Evolutionary conservation across 2,329 filamentous ascomycete genomes (phyloP), one percentile per base, ranked within the genome.

Genomic region (Aspergillus sergii): DNA sequence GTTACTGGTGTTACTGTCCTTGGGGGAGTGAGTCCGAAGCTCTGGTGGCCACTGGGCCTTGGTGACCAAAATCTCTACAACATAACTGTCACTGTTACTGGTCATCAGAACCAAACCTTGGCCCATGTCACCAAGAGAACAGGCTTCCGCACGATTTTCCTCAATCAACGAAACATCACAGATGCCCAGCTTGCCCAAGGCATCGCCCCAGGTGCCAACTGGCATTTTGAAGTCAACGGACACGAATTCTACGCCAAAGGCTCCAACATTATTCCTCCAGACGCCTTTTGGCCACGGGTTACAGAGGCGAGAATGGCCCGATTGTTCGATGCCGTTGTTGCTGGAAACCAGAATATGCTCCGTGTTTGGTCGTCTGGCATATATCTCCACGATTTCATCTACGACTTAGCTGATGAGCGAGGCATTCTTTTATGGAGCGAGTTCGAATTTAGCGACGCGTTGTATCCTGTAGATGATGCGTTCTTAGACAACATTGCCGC

Each of bases 211-310:
- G 85, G 85, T 9, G 84, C 83, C 50, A 85, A 86, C 72, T 87
- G 86, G 86, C 86, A 89, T 70, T 89, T 90, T 66, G 86, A 89
- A 70, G 81, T 90, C 63, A 90, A 90, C 63, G 87, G 87, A 0
- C 82, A 85, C 56, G 83, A 86, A 14, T 87, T 90, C 67, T 90
- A 88, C 67, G 86, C 85, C 2, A 89, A 89, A 69, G 87, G 86
- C 4, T 87, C 84, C 21, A 89, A 89, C 66, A 84, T 89, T 66
- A 87, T 89, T 57, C 86, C 87, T 0, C 86, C 85, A 0, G 86
- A 89, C 71, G 81, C 82, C 2, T 89, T 89, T 71, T 89, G 86
- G 86, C 83, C 87, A 1, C 79, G 86, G 50, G 86, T 89, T 7
- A 88, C 85, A 0, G 72, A 78, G 28, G 75, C 76, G 0, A 82